Conservation (phyloP, 345 rosid genomes). For the Rhodamnia argentea region DNA sequence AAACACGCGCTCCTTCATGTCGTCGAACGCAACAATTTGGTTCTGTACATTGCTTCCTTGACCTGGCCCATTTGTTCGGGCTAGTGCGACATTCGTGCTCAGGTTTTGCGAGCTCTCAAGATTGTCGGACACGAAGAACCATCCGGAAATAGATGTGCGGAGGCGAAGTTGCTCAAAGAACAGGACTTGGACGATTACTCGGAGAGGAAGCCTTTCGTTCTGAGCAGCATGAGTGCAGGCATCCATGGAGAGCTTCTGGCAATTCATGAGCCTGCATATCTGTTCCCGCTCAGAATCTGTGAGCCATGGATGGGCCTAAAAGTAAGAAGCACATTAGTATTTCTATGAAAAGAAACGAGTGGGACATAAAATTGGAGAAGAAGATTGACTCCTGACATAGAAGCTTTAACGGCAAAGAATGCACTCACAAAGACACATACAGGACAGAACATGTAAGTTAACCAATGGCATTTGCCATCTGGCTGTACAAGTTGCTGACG, state of each 20-base stretch:
- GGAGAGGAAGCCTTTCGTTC: conserved; percentile 82
- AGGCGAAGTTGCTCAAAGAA: conserved; percentile 93
- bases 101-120: conserved; percentile 32
- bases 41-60: conserved; percentile 10
- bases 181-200: conserved; percentile 79
- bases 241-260: conserved; percentile 87
- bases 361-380: not conserved
- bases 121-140: conserved; percentile 66
- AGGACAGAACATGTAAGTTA: not conserved
- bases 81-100: conserved; percentile 26
- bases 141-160: conserved; percentile 62
- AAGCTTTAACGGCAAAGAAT: not conserved
- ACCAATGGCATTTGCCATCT: not conserved
- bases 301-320: conserved; percentile 92
- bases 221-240: conserved; percentile 93
- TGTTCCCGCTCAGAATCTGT: conserved; percentile 76
- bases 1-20: conserved; percentile 55
- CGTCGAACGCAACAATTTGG: conserved; percentile 20
- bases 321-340: not conserved
- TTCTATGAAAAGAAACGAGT: not conserved
- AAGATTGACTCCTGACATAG: not conserved
- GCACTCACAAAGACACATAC: not conserved
- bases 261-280: conserved; percentile 69
- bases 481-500: not conserved
- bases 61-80: conserved; percentile 20